phyloP scores from a whole-genome alignment of 2,329 filamentous ascomycete species.

The Aspergillus sp. region DNA sequence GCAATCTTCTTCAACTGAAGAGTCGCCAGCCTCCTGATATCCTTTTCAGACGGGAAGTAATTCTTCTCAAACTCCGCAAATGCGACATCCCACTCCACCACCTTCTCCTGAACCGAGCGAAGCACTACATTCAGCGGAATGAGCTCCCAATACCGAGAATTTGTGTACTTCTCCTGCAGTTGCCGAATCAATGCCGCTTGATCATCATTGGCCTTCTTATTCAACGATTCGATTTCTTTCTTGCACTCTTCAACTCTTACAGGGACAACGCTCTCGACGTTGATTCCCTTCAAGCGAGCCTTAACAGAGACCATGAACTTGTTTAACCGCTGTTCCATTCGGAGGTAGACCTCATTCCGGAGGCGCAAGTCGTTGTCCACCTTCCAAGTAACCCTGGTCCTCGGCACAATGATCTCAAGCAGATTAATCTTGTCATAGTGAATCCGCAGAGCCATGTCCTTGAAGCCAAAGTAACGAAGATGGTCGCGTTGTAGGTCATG shows the following conservation, averaged over 20 bases:
- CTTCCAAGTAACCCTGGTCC: conserved; percentile 90
- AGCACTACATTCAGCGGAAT: conserved; percentile 86
- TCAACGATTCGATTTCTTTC: conserved; percentile 68
- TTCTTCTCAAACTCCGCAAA: conserved; percentile 88
- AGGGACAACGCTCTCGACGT: conserved; percentile 79
- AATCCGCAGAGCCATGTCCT: conserved; percentile 75
- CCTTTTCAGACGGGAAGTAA: conserved; percentile 89
- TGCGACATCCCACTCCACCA: conserved; percentile 82
- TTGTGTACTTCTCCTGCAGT: conserved; percentile 83
- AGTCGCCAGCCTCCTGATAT: conserved; percentile 84
- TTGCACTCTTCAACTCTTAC: conserved; percentile 79
- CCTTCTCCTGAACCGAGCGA: conserved; percentile 84
- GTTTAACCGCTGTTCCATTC: conserved; percentile 71
- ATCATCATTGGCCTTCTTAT: conserved; percentile 74
- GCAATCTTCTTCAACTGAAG: conserved; percentile 90
- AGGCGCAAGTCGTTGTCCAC: conserved; percentile 87
- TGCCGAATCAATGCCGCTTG: conserved; percentile 64
- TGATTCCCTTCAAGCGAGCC: conserved; percentile 74
- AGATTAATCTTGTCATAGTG: conserved; percentile 91
- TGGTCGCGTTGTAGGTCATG: conserved; percentile 92
- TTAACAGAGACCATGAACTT: conserved; percentile 85
- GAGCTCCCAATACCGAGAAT: conserved; percentile 92
- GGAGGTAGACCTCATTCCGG: conserved; percentile 83
- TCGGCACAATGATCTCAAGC: conserved; percentile 87
- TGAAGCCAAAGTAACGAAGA: conserved; percentile 82